These are phyloP conservation scores for Craspedostauros australis DNA, from an alignment of 108 stramenopile genomes.

Conservation along the genomic window DNA sequence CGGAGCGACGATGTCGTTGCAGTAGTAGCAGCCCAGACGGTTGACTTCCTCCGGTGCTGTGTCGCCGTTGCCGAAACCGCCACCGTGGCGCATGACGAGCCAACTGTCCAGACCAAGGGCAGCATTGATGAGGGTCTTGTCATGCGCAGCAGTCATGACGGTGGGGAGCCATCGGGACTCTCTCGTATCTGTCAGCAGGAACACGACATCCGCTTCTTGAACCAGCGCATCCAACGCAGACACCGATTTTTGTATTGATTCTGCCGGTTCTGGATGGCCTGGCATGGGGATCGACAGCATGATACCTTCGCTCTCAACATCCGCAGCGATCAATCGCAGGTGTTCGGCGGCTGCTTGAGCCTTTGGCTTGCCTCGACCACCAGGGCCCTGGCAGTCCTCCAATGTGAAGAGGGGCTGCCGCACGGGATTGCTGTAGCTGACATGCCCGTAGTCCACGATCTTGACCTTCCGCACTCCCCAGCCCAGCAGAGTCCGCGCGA, in stretches of 20 bases:
- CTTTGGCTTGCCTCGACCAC: slow-evolving; percentile 74
- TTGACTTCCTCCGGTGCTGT: slow-evolving; percentile 5
- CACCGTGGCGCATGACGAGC: slow-evolving; percentile 97
- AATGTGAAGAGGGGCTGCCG: slow-evolving; percentile 91
- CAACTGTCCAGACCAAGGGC: slow-evolving; percentile 96
- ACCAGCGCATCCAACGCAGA: slow-evolving; percentile 65
- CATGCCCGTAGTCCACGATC: slow-evolving; percentile 92
- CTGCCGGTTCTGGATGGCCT: slow-evolving; percentile 76
- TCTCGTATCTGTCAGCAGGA: slow-evolving; percentile 94
- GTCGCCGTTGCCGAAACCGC: slow-evolving; percentile 4
- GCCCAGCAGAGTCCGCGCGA: slow-evolving; percentile 87
- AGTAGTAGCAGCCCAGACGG: slow-evolving; percentile 97
- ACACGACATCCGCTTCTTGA: slow-evolving; percentile 84
- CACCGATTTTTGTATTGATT: slow-evolving; percentile 55
- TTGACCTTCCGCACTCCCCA: slow-evolving; percentile 96
- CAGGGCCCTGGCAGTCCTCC: slow-evolving; percentile 76
- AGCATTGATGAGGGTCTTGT: slow-evolving; percentile 88
- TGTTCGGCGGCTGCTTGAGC: slow-evolving; percentile 91
- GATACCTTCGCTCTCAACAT: slow-evolving; percentile 67
- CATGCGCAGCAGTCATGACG: slow-evolving; percentile 85
- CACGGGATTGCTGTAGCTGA: slow-evolving; percentile 95
- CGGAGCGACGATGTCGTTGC: slow-evolving; percentile 96
- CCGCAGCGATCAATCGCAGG: slow-evolving; percentile 77
- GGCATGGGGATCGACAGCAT: slow-evolving; percentile 97
- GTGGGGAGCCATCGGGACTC: slow-evolving; percentile 99